Percentiles rank a stretch among this genome's conserved stretches.
Conservation (phyloP, 768 basidiomycete genomes). For the Leccinum obscurum region DNA sequence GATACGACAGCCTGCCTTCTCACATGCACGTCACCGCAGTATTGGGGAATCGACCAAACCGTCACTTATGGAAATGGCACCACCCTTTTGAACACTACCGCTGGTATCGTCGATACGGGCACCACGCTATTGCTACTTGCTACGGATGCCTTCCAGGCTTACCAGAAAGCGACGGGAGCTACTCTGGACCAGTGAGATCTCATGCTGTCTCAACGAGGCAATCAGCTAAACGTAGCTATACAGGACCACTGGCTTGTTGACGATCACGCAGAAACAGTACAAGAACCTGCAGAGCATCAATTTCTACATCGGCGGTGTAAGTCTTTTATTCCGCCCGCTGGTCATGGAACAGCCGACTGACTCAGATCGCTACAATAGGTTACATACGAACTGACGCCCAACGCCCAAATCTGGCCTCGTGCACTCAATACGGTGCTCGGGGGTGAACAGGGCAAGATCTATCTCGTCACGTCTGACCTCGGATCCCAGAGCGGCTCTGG, state of each 20-base stretch:
- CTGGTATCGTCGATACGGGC: constrained; percentile 51
- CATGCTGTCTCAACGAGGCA: not conserved
- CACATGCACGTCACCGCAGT: constrained; percentile 18
- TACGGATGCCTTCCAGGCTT: constrained; percentile 57
- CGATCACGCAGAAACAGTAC: constrained; percentile 50
- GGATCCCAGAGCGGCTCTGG: constrained; percentile 52
- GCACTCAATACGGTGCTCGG: constrained; percentile 56
- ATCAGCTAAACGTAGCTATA: not conserved
- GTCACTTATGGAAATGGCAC: constrained; percentile 38
- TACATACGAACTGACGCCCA: constrained; percentile 55
- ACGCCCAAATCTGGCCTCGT: constrained; percentile 73
- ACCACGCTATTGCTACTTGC: constrained; percentile 58
- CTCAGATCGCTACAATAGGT: constrained; percentile 29
- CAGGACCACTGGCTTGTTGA: constrained; percentile 58
- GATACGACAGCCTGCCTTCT: not conserved
- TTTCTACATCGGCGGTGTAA: constrained; percentile 50
- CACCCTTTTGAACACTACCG: constrained; percentile 34
- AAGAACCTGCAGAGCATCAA: constrained; percentile 48
- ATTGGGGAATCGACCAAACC: constrained; percentile 49
- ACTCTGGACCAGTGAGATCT: constrained; percentile 45
- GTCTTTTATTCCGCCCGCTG: not conserved
- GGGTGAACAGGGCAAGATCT: constrained; percentile 50
- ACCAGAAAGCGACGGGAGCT: constrained; percentile 56
- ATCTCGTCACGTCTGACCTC: constrained; percentile 54
- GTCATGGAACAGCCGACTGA: not conserved